These are phyloP conservation scores for Prunus mume DNA, from an alignment of 306 rosid species.

Conservation along the genomic window DNA sequence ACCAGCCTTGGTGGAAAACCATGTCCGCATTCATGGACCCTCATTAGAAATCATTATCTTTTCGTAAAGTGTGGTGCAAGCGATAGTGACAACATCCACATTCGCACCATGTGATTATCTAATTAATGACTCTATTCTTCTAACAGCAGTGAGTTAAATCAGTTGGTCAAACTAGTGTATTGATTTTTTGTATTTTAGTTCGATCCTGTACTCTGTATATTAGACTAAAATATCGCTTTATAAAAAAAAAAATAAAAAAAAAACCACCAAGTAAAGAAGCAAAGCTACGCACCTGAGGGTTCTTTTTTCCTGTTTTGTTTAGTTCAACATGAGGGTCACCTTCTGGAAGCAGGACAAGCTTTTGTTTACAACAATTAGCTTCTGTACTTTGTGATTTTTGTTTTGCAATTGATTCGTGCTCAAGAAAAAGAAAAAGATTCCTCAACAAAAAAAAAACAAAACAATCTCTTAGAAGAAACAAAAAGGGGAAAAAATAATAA, in stretches of 20 bases:
- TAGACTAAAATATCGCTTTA: too few relatives aligned
- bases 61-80: neutral
- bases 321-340: neutral
- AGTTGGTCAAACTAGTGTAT: too few relatives aligned
- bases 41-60: slow-evolving; percentile 7
- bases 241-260: accelerated
- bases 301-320: too few relatives aligned
- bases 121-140: too few relatives aligned
- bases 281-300: too few relatives aligned
- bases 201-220: too few relatives aligned
- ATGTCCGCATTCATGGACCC: slow-evolving; percentile 6
- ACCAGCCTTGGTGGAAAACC: neutral
- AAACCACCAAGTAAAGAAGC: too few relatives aligned
- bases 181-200: too few relatives aligned
- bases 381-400: neutral
- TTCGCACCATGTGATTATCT: neutral
- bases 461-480: neutral
- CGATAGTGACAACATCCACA: neutral
- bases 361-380: neutral
- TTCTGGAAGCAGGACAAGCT: neutral
- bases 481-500: neutral
- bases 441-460: neutral
- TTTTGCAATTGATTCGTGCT: neutral
- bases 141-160: too few relatives aligned
- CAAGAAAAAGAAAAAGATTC: neutral